These are phyloP conservation scores for Ceratocystis harringtonii DNA, from an alignment of 2,329 filamentous ascomycete species.

Conservation along the genomic window DNA sequence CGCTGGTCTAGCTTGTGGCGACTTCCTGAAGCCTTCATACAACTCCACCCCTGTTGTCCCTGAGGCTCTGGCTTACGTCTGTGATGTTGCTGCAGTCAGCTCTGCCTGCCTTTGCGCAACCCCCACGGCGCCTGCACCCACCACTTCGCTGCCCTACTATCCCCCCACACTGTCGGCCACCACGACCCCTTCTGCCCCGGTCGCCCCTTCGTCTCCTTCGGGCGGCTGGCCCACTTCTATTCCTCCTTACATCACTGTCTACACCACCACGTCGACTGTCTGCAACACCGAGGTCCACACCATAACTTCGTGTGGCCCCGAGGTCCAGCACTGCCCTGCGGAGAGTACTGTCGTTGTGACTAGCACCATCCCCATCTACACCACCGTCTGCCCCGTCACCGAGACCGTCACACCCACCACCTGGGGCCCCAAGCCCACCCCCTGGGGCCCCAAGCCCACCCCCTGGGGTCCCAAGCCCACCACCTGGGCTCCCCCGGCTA, in stretches of 20 bases:
- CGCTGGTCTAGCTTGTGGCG: conserved; percentile 23
- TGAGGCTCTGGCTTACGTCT: conserved; percentile 22
- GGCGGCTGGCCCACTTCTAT: conserved; percentile 1
- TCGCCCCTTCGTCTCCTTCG: conserved; percentile 1
- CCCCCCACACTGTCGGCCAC: neutral
- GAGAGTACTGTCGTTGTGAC: neutral
- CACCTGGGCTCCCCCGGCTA: neutral
- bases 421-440: neutral
- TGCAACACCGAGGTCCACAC: conserved; percentile 44
- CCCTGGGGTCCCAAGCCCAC: too few relatives aligned
- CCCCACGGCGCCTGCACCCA: neutral
- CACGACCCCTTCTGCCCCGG: neutral
- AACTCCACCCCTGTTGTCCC: conserved; percentile 20
- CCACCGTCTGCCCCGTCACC: conserved; percentile 7
- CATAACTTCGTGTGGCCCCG: conserved; percentile 42
- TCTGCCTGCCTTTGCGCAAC: conserved; percentile 57
- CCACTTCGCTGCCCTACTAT: neutral
- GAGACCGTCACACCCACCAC: neutral
- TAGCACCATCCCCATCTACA: neutral
- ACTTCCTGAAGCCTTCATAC: conserved; percentile 17
- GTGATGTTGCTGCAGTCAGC: conserved; percentile 35
- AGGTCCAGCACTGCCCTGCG: conserved; percentile 33
- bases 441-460: neutral
- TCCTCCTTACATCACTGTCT: conserved; percentile 34
- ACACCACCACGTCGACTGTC: conserved; percentile 40